Base-by-base conservation (phyloP, 169 alveolate genomes). In the Babesia divergens region DNA sequence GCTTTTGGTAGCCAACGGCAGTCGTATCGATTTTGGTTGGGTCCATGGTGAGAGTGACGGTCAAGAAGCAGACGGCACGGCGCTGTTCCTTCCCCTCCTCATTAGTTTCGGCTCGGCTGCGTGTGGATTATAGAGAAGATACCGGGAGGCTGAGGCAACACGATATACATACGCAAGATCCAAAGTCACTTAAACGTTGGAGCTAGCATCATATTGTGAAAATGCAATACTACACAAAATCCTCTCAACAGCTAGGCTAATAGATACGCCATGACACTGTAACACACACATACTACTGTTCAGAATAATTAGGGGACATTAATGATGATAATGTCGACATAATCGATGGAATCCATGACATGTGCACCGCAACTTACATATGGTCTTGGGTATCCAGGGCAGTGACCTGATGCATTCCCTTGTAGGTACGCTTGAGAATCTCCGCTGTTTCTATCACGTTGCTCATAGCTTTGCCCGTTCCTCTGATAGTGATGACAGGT, bases 391-490 rank as follows among this genome's bases (percentile, higher is more conserved):
- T 76, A 66, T 76, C 85, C 29, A 76, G 65, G 7, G 81, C 84
- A 32, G 92, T 91, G 44, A 82, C 70, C 65, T 91, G 95, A 59
- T 92, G 95, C 54, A 94, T 89, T 16, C 96, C 96, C 74, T 74
- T 75, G 68, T 84, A 84, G 52, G 91, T 64, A 50, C 94, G 79
- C 84, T 91, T 93, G 46, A 93, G 67, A 9, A 91, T 87, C 71
- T 94, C 97, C 16, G 94, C 94, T 47, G 94, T 65, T 6, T 93
- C 77, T 3, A 93, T 90, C 31, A 93, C 95, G 71, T 86, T 93
- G 52, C 86, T 82, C 68, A 92, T 91, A 26, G 97, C 96, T 28
- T 86, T 86, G 16, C 98, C 98, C 8, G 97, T 92, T 16, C 95
- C 96, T 70, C 91, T 89, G 49, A 94, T 84, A 40, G 89, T 87